Evolutionary conservation across 176 grass and related monocot genomes (phyloP), one percentile per base, ranked within the genome.

Genomic region (Oryza meyeriana): DNA sequence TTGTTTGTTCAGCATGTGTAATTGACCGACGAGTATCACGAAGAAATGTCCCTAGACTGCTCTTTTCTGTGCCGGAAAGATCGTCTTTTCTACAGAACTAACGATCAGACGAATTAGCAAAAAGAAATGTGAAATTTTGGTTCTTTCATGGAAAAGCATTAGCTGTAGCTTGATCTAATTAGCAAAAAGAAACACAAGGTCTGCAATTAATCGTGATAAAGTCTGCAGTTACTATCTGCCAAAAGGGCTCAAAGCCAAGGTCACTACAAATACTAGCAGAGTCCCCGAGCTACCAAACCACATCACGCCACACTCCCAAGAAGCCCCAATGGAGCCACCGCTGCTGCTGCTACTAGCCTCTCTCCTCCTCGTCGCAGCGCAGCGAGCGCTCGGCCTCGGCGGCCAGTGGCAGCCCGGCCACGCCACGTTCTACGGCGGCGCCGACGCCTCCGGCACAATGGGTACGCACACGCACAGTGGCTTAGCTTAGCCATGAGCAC

Each of bases 351-450:
- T 76, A 25, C 58, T 71, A 14, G 74, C 70, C 31, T 66, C 55
- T 66, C 42, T 61, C 72, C 77, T 66, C 58, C 68, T n/a, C 74
- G 61, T 64, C 84, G 48, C 64, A 3, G 12, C 81, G 45, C 34
- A 62, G 0, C 70, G 57, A 78, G 77, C 71, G 27, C 61, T 80
- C 13, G 50, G 48, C 5, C 50, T 55, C 48, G 48, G 48, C 50
- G 87, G 69, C 2, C 62, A 63, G 30, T 93, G 91, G 91, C 84
- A 70, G 76, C 69, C 39, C 28, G 91, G 64, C 6, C 91, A 93
- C 29, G 91, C 91, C 22, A 93, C 91, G 4, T 93, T 93, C 84
- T 93, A 93, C 44, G 91, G 91, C 31, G 91, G 91, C n/a, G 41
- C 74, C 69, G 87, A 93, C 68, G 91, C 91, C 12, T 87, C 87